Evolutionary conservation across 768 basidiomycete species (phyloP).

Genomic region (Zangia roseola): DNA sequence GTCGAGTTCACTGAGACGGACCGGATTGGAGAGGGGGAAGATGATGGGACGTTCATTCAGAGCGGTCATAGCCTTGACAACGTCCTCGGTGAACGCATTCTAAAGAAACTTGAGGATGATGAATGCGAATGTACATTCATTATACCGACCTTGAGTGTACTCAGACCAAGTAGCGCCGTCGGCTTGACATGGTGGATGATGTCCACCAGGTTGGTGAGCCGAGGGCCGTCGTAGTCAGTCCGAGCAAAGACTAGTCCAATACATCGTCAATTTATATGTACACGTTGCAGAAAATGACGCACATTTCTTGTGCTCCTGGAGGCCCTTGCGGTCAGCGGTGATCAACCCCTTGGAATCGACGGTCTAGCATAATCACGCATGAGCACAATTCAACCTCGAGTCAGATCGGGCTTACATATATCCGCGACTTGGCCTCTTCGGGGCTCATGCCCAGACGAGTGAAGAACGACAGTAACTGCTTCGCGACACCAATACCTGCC

Average conservation of each 20-base stretch:
- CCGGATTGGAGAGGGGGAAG: slow-evolving; percentile 79
- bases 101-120: slow-evolving; percentile 9
- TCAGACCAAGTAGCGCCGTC: slow-evolving; percentile 74
- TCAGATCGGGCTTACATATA: slow-evolving; percentile 50
- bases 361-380: slow-evolving; percentile 40
- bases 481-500: slow-evolving; percentile 54
- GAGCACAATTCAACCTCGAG: slow-evolving; percentile 7
- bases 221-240: slow-evolving; percentile 62
- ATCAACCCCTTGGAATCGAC: slow-evolving; percentile 79
- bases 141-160: slow-evolving; percentile 45
- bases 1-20: slow-evolving; percentile 58
- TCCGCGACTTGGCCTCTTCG: slow-evolving; percentile 62
- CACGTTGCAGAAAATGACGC: slow-evolving; percentile 7
- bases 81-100: slow-evolving; percentile 62
- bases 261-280: not conserved
- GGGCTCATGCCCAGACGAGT: slow-evolving; percentile 54
- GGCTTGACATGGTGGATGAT: slow-evolving; percentile 73
- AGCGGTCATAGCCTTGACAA: slow-evolving; percentile 60
- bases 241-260: slow-evolving; percentile 62
- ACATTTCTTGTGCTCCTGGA: slow-evolving; percentile 78
- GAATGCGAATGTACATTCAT: not conserved
- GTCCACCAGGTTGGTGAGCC: slow-evolving; percentile 57
- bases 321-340: slow-evolving; percentile 61
- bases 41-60: slow-evolving; percentile 73
- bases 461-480: slow-evolving; percentile 49